These are phyloP conservation scores for Penicillium brasilianum DNA, from an alignment of 2,329 filamentous ascomycete genomes.

Conservation along the genomic window DNA sequence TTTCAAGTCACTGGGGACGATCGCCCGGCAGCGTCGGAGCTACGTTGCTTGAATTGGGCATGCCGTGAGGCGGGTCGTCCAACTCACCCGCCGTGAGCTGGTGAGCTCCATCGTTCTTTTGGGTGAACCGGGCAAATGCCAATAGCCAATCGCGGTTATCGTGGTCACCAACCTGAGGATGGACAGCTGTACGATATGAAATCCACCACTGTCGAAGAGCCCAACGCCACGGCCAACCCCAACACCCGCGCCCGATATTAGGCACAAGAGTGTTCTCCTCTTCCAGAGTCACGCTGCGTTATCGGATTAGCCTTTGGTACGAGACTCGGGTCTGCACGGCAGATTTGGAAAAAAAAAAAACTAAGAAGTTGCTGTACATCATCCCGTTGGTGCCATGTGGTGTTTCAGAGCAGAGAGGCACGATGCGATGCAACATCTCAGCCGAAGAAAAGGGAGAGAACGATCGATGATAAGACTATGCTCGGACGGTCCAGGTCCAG, in stretches of 20 bases:
- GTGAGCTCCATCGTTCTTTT: background rate
- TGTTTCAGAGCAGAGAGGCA: slow-evolving; percentile 22
- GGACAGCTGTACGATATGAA: too few relatives aligned
- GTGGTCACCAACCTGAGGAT: background rate
- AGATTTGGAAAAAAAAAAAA: background rate
- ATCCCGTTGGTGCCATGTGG: slow-evolving; percentile 21
- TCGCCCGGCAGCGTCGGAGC: slow-evolving; percentile 16
- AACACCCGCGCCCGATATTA: background rate
- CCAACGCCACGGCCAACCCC: background rate
- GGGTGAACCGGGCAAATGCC: too few relatives aligned
- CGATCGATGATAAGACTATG: background rate
- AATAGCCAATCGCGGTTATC: background rate
- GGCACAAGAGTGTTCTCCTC: background rate
- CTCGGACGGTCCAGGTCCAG: background rate
- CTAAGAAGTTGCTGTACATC: slow-evolving; percentile 13
- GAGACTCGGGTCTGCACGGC: slow-evolving; percentile 16
- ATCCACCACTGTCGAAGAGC: background rate
- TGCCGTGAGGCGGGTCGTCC: slow-evolving; percentile 8
- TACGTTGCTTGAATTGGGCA: slow-evolving; percentile 22
- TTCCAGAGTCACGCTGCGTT: background rate
- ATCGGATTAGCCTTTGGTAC: background rate
- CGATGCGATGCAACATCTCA: background rate
- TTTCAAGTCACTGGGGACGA: slow-evolving; percentile 15
- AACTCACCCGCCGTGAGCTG: background rate
- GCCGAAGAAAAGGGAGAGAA: background rate